Conservation (phyloP, 768 basidiomycete species). For the Naganishia onofrii region DNA sequence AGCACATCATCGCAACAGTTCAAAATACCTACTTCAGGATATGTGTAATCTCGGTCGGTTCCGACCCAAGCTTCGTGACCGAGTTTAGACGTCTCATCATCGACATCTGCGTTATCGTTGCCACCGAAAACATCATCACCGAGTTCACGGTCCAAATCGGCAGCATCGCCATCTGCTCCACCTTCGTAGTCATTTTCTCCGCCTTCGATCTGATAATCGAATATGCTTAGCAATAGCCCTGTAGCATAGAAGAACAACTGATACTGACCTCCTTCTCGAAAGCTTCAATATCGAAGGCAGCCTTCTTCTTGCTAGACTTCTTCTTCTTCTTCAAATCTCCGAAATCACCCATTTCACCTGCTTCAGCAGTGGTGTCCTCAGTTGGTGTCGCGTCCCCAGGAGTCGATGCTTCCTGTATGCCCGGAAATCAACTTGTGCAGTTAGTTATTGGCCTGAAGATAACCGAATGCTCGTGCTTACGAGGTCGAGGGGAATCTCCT, state of each 20-base stretch:
- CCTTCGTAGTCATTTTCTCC: constrained; percentile 64
- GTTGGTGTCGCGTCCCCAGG: constrained; percentile 23
- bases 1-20: neutral
- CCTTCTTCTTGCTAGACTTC: constrained; percentile 68
- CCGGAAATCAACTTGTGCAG: neutral
- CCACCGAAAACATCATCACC: constrained; percentile 77
- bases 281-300: constrained; percentile 81
- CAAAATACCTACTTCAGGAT: constrained; percentile 69
- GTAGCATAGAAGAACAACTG: constrained; percentile 58
- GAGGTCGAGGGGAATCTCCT: constrained; percentile 53
- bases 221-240: neutral
- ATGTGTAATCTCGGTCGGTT: constrained; percentile 93
- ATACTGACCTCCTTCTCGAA: constrained; percentile 81
- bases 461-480: constrained; percentile 33
- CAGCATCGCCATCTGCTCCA: constrained; percentile 55
- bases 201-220: constrained; percentile 40
- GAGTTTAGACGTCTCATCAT: constrained; percentile 67
- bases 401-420: neutral
- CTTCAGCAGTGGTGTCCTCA: constrained; percentile 35
- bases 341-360: constrained; percentile 37
- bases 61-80: constrained; percentile 71
- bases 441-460: neutral
- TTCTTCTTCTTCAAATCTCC: constrained; percentile 54
- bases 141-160: constrained; percentile 60
- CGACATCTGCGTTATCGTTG: constrained; percentile 58